A percentile compares a stretch with the other conserved stretches of the same genome.
Conservation (phyloP, 73 alveolate genomes). For the Tetrahymena elliotti region DNA sequence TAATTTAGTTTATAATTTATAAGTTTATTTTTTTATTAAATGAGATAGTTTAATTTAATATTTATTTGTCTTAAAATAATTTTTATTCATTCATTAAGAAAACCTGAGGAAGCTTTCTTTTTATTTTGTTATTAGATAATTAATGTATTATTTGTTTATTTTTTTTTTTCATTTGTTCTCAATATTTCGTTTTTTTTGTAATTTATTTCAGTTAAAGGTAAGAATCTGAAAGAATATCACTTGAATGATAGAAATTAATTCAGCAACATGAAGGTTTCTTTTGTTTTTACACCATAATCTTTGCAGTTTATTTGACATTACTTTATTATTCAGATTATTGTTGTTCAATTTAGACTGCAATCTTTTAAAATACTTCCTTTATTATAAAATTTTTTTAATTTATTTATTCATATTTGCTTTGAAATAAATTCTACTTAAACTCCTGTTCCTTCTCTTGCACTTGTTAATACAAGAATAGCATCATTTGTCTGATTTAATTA, state of each 20-base stretch:
- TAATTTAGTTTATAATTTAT: too few relatives aligned
- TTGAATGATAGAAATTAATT: too few relatives aligned
- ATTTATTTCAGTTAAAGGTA: too few relatives aligned
- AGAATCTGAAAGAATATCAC: too few relatives aligned
- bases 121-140: too few relatives aligned
- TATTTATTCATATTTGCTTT: background rate
- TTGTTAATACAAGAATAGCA: background rate
- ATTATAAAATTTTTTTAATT: too few relatives aligned
- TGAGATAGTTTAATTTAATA: too few relatives aligned
- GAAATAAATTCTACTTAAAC: background rate
- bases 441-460: background rate
- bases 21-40: too few relatives aligned
- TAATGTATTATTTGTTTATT: background rate
- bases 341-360: background rate
- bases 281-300: background rate
- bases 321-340: background rate
- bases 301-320: background rate
- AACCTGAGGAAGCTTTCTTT: background rate
- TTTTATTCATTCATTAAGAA: background rate
- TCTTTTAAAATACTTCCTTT: background rate
- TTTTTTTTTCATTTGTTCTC: too few relatives aligned
- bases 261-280: background rate
- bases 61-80: background rate
- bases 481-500: background rate
- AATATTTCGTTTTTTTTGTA: background rate